Evolutionary conservation across 345 rosid genomes (phyloP), one percentile per base, ranked within the genome.

Genomic region (Combretum micranthum): DNA sequence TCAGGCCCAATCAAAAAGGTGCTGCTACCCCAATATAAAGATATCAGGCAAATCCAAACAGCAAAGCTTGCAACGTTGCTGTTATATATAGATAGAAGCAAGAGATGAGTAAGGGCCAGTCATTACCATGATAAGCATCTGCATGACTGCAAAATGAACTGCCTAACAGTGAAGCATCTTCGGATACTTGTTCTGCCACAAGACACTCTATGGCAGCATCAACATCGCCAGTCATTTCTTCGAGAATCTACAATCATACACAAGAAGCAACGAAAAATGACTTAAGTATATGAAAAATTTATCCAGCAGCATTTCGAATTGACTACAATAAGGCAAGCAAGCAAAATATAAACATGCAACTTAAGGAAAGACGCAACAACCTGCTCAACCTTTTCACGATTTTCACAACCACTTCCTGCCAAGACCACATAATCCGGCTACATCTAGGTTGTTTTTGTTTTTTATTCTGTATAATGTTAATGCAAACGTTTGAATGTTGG

Each of bases 201-300:
- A 92, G 70, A 63, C 80, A 86, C 69, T 92, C 96, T 59, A 86
- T 77, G 12, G 95, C 93, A 59, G 90, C 87, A 74, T 84, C 91
- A 52, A 80, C 83, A 73, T 88, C 89, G 51, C 89, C 95, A 48
- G 72, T 76, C 54, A 86, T 93, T 78, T 81, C 83, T 60, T 75
- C 60, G 62, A 92, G 75, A 71, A 81, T 82, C 96, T 92, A 65
- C 51, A 55, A 72, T 21, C 46, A 60, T 47, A 50, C 37, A n/a
- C 58, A 21, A 17, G 32, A 49, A 56, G 47, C 66, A 68, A 22
- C 11, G 49, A 14, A 32, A 42, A 32, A 39, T 47, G 48, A 39
- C 18, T n/a, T n/a, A 56, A 52, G 50, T 49, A 11, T 20, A 32
- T 32, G 45, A 37, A 13, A 32, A 11, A 32, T 32, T 11, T 3